Base-by-base conservation (phyloP, 495 filamentous ascomycete genomes). In the Neurospora intermedia region DNA sequence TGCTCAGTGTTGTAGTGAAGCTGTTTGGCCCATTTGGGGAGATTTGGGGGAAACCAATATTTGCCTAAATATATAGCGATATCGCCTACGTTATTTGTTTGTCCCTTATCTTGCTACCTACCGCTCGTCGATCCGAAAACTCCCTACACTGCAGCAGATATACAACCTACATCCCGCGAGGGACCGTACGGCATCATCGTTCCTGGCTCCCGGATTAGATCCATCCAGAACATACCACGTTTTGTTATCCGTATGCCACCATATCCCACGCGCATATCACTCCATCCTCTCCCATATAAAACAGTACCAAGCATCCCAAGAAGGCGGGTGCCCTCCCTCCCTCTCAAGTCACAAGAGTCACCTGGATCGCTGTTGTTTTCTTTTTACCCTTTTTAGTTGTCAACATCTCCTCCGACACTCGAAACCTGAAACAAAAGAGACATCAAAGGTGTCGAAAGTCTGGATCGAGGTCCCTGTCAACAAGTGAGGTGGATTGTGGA, bases 341-440 rank as follows among this genome's bases (percentile, higher is more conserved):
- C 35, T 38, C 35, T 6, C 20, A 73, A 42, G 38, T 71, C 71
- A 73, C 54, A 41, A 73, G 11, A 62, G 71, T 62, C 0, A 75
- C 69, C 59, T 74, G 35, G 16, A 76, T 31, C 35, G 71, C 73
- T 62, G 69, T 8, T 74, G 59, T 35, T 66, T 18, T 18, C 31
- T 31, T 9, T 35, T 62, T 31, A 35, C 27, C 54, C 13, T 38
- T 38, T 8, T 38, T 4, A 38, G 35, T 4, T 35, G 27, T 66
- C 54, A 66, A 66, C 54, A 35, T 66, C 27, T 66, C 3, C 54
- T 66, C 35, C 54, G 54, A 27, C 54, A 66, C 3, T 35, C 27
- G 27, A 27, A 66, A 35, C 15, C 10, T 48, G 23, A 9, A 59
- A 59, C 23, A 6, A 16, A 27, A 31, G 20, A 62, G 23, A 62